Evolutionary conservation across 306 rosid genomes (phyloP), one percentile per base, ranked within the genome.

Genomic region (Erythrophleum fordii): DNA sequence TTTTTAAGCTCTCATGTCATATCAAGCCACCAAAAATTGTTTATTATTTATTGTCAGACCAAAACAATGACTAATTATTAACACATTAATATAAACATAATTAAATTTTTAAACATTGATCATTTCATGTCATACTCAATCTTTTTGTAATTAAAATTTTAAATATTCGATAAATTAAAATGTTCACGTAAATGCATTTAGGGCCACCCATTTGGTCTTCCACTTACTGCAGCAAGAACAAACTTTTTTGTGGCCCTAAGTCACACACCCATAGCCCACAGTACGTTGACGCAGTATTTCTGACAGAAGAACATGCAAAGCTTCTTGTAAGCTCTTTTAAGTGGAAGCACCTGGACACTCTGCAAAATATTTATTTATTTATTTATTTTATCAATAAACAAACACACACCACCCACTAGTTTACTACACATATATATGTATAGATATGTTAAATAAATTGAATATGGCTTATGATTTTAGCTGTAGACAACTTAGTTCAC

Each of bases 291-390:
- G 53, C 42, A 42, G 20, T 61, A 66, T 78, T 28, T 44, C 62
- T 79, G 81, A 68, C 86, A 74, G 31, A 65, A 5, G 51, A 79
- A 74, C 80, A 67, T 73, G 77, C 13, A 17, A 2, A 18, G 77
- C 55, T 55, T 77, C 66, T 55, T 55, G 49, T 69, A 7, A 25
- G 10, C 17, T 13, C 17, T 9, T 73, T 55, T 44, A 72, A 64
- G 48, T 72, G 34, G 56, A 84, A 72, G 82, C 72, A 80, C 84
- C 84, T 70, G 42, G 82, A 80, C 87, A 53, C 77, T 52, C 37
- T 76, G 10, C 68, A 71, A 64, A 56, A 45, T n/a, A 73, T 45
- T 1, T 12, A 42, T 12, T 3, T 12, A 46, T 46, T 14, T 12
- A 46, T 46, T 3, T 6, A 46, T 46, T 14, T 46, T 5, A 1